Evolutionary conservation across 768 basidiomycete species (phyloP), one percentile per base, ranked within the genome.

Genomic region (Lentinula aciculospora): DNA sequence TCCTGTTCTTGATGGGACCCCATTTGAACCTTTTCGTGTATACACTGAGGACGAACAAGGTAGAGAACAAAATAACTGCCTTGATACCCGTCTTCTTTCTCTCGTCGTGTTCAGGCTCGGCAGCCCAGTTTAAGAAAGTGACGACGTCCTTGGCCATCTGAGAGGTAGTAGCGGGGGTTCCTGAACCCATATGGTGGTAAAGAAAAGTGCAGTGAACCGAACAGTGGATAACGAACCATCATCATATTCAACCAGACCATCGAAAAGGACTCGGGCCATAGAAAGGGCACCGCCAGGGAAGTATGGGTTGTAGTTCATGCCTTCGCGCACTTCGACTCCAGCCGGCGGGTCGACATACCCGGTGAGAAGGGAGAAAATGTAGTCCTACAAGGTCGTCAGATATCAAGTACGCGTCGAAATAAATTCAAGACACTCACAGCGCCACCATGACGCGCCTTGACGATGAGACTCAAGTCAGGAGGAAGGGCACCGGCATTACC

Each of bases 101-200:
- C 70, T 95, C 89, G 68, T 99, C 97, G 66, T 95, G 91, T 71
- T 99, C 97, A 29, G 97, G 97, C 72, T 99, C 97, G 58, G 97
- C 84, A 17, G 96, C 92, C 95, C 95, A 98, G 75, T 85, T 85
- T 50, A 98, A 76, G 88, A 98, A 98, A 2, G 90, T 92, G 46
- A 84, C 83, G 55, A 99, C 94, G 68, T 99, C 97, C 81, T 98
- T 99, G 64, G 97, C 96, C 96, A 99, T 95, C 72, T 99, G 97
- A 4, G 93, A 91, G 5, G 94, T 88, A 48, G 97, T 99, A 12
- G 96, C 92, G 13, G 97, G 94, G 3, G 97, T 98, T 49, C 90
- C 92, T 94, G 47, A 46, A n/a, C n/a, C 25, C 32, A 53, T 9
- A 39, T 32, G 53, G n/a, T 12, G 12, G 12, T 21, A 32, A 15